Base-by-base conservation (phyloP, 2,329 filamentous ascomycete species). In the Sordariomycetes sp. region DNA sequence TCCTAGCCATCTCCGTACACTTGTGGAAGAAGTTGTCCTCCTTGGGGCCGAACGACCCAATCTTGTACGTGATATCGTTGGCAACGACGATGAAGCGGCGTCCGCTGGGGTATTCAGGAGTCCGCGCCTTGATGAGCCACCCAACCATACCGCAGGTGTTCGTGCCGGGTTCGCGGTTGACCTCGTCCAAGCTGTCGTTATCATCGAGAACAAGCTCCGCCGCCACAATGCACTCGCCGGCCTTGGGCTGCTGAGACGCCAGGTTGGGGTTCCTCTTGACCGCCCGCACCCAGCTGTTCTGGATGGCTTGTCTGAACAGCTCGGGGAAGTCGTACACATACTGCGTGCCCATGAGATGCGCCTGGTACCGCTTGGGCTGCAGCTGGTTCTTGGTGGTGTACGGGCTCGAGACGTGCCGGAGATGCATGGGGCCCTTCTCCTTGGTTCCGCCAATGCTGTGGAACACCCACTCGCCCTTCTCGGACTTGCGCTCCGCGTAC, bases 241-340 rank as follows among this genome's bases (percentile, higher is more conserved):
- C 80, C 57, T 86, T 81, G 37, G 94, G 94, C 72, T 92, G 88
- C 77, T 90, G 90, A 50, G 90, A 84, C 55, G 84, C 83, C 61
- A 97, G 76, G 22, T 80, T 78, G 12, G 90, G 80, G 67, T 93
- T 86, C 70, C 86, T 86, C 71, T 86, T 84, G 63, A 89, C 80
- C 59, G 86, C 85, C 71, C 87, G 86, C 68, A 78, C 76, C 94
- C 94, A 99, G 74, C 84, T 89, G 80, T 97, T 97, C 78, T 97
- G 91, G 70, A 96, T 90, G 52, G 94, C 91, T 75, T 97, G 94
- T 69, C 94, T 86, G 88, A 99, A 99, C 54, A 99, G 86, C 80
- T 99, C 94, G 34, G 94, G 94, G 87, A 99, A 99, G 74, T 99
- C 94, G 72, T 99, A 99, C 58, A 97, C 94, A 71, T 97, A 99